These are phyloP conservation scores for Nemania sp. DNA, from an alignment of 2,329 filamentous ascomycete genomes.

Conservation along the genomic window DNA sequence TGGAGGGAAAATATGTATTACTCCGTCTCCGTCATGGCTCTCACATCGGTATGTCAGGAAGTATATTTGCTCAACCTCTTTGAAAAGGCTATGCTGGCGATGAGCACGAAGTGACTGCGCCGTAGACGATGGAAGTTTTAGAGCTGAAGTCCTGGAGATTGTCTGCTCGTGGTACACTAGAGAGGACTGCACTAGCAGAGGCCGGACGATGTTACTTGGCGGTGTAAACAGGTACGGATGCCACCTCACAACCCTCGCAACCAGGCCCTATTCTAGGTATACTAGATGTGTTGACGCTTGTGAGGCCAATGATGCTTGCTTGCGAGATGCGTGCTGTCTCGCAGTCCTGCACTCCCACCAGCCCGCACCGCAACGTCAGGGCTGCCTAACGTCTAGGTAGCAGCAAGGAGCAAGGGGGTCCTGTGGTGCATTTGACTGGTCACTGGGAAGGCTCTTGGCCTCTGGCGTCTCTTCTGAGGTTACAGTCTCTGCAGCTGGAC, in stretches of 20 bases:
- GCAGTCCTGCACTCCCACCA: constrained; percentile 16
- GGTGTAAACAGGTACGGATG: constrained; percentile 24
- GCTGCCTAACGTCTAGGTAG: constrained; percentile 4
- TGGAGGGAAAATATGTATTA: background rate
- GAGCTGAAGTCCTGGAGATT: too few relatives aligned
- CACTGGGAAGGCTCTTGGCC: background rate
- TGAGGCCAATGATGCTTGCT: constrained; percentile 15
- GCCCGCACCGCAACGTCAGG: background rate
- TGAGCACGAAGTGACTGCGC: too few relatives aligned
- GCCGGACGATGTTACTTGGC: constrained; percentile 16
- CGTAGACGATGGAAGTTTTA: background rate
- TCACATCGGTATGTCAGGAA: background rate
- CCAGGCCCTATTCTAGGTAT: constrained; percentile 11
- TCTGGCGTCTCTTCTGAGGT: background rate
- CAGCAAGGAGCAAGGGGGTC: constrained; percentile 14
- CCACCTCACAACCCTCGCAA: constrained; percentile 22
- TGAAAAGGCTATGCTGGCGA: background rate
- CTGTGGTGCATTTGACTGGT: constrained; percentile 5
- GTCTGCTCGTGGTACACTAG: constrained; percentile 6
- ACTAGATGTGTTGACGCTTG: background rate
- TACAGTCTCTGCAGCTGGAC: constrained; percentile 3
- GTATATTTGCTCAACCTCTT: background rate
- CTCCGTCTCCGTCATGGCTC: background rate
- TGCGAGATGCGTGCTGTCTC: background rate
- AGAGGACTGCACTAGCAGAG: background rate